Evolutionary conservation across 768 basidiomycete genomes (phyloP), one percentile per base, ranked within the genome.

Genomic region (Rubroboletus pulcherrimus): DNA sequence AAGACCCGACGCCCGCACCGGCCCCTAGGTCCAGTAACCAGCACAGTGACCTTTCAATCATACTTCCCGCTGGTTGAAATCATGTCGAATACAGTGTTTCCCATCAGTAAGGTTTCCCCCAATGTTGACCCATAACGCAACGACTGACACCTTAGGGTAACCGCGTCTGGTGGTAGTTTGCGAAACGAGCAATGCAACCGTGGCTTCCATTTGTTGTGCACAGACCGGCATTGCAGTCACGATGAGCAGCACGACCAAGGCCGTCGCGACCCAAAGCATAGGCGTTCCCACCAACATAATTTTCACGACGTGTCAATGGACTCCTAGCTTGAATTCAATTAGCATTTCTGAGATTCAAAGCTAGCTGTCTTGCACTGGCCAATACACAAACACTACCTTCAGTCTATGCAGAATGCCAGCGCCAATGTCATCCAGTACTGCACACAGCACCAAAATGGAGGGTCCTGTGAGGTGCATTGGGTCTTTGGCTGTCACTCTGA

Each of bases 151-250:
- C 24, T 24, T 5, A n/a, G 26, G 11, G 7, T 24, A 24, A 24
- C 24, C 24, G 26, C 17, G 4, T 24, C 29, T 10, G 17, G 7
- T 17, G 5, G 2, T 6, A 51, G 44, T 26, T 5, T 58, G 57
- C 39, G 34, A 50, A 38, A 31, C 55, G 8, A 45, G 29, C 44
- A 58, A 58, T 31, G 34, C 42, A 26, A 57, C 55, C 2, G 57
- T 58, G 17, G 40, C 49, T 6, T 14, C 33, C 24, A 57, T 57
- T 11, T 58, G 55, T 31, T 58, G 57, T 10, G 17, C 33, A 6
- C 49, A 42, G 21, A 6, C 46, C 15, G 29, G 34, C 26, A 4
- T 37, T 19, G 11, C 56, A 26, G 26, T 31, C 30, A 43, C 53
- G 14, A 54, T 29, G 45, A n/a, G 46, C 12, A 49, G 5, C 40